Evolutionary conservation across 2,329 filamentous ascomycete species (phyloP).

Genomic region (Ophiocordyceps unilateralis): DNA sequence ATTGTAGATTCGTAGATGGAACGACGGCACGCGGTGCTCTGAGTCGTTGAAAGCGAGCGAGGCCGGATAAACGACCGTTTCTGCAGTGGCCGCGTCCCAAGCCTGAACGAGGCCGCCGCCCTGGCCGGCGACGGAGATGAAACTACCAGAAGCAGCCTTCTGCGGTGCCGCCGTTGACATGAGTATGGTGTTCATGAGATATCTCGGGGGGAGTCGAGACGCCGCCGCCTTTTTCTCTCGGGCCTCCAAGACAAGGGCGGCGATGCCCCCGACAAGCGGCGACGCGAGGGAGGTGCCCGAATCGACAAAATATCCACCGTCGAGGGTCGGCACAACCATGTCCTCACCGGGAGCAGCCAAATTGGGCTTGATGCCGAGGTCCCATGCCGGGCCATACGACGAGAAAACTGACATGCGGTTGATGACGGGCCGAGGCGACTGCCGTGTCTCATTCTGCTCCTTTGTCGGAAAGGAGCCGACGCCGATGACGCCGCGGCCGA

Average conservation of each 20-base stretch:
- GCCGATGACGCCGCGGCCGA: conserved; percentile 1
- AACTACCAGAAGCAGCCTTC: neutral
- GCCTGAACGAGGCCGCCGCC: conserved; percentile 3
- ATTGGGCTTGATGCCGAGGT: conserved; percentile 24
- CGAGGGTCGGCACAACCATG: neutral
- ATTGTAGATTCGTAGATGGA: conserved; percentile 1
- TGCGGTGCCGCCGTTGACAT: conserved; percentile 3
- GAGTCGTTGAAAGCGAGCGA: conserved; percentile 3
- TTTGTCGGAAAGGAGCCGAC: conserved; percentile 1
- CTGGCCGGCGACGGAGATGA: conserved; percentile 2
- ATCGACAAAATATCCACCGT: neutral
- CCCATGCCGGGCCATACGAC: conserved; percentile 5
- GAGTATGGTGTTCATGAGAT: neutral
- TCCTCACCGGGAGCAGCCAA: conserved; percentile 18
- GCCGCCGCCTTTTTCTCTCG: neutral
- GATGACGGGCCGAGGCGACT: neutral
- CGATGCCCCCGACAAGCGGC: conserved; percentile 1
- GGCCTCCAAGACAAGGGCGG: conserved; percentile 1
- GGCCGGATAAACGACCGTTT: conserved; percentile 2
- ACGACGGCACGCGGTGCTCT: neutral
- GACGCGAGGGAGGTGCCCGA: conserved; percentile 1
- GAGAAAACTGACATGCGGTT: neutral
- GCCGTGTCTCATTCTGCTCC: too few relatives aligned
- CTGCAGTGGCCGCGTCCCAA: conserved; percentile 2
- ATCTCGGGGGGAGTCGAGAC: neutral